A percentile compares a stretch with the other conserved stretches of the same genome.
These are phyloP conservation scores for Vickermania ingenoplastis DNA, from an alignment of 208 protist genomes.

Conservation along the genomic window DNA sequence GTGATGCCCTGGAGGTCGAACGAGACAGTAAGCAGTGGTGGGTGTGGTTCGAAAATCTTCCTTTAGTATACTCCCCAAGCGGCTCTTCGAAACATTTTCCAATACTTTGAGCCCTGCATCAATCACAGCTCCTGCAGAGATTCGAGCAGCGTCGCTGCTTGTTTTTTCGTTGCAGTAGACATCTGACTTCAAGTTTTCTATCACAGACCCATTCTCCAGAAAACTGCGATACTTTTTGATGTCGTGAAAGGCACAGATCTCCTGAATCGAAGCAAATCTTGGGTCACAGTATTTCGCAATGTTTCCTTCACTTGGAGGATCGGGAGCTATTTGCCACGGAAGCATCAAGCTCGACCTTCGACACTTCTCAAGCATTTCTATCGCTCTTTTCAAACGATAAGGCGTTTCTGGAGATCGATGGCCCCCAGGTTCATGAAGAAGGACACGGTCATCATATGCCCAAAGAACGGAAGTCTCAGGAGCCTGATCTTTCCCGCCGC, in stretches of 20 bases:
- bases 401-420: slow-evolving; percentile 62
- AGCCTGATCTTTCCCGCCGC: background rate
- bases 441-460: slow-evolving; percentile 57
- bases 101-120: slow-evolving; percentile 39
- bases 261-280: slow-evolving; percentile 42
- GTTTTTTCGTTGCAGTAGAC: slow-evolving; percentile 68
- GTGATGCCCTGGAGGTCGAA: slow-evolving; percentile 90
- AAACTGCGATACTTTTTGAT: slow-evolving; percentile 30
- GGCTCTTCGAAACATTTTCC: slow-evolving; percentile 1
- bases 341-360: slow-evolving; percentile 42
- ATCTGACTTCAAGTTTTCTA: slow-evolving; percentile 44
- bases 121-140: slow-evolving; percentile 55
- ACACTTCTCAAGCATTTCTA: slow-evolving; percentile 34
- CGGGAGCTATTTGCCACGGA: slow-evolving; percentile 24
- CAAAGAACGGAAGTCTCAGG: slow-evolving; percentile 49
- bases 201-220: slow-evolving; percentile 27
- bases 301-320: slow-evolving; percentile 7
- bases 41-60: background rate
- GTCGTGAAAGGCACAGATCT: slow-evolving; percentile 58
- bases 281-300: slow-evolving; percentile 7
- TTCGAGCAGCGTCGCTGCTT: slow-evolving; percentile 39
- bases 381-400: slow-evolving; percentile 44
- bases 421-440: slow-evolving; percentile 35
- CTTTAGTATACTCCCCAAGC: background rate
- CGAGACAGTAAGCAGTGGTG: slow-evolving; percentile 65